phyloP scores from a whole-genome alignment of 1,284 basidiomycete genomes.

The Agaricales sp. region DNA sequence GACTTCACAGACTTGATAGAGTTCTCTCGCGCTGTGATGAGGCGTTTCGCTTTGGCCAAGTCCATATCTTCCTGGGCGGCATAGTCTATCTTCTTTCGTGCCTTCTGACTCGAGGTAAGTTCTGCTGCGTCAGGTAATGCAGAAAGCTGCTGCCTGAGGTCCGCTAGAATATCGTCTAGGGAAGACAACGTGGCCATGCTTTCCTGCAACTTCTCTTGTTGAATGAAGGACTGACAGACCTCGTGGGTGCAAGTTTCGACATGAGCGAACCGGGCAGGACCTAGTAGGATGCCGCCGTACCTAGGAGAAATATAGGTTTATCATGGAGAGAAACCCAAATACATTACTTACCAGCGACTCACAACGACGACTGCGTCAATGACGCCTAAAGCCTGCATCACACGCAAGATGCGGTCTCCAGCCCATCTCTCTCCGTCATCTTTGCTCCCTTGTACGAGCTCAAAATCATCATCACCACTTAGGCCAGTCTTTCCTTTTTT shows the following conservation, averaged over 20 bases:
- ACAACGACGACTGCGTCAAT: conserved; percentile 61
- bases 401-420: conserved; percentile 49
- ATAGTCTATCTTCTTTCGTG: conserved; percentile 26
- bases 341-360: conserved; percentile 50
- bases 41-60: conserved; percentile 32
- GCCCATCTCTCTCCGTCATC: conserved; percentile 70
- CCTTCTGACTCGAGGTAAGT: conserved; percentile 4
- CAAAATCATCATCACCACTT: conserved; percentile 25
- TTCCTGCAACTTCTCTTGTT: conserved; percentile 53
- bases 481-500: conserved; percentile 58
- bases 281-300: conserved; percentile 70
- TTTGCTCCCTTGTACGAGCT: conserved; percentile 32
- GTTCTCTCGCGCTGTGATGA: conserved; percentile 35
- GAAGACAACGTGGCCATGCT: conserved; percentile 43
- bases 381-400: conserved; percentile 59
- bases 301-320: conserved; percentile 23
- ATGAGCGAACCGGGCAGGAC: conserved; percentile 61
- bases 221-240: conserved; percentile 59
- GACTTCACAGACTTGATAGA: conserved; percentile 23
- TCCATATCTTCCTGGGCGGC: conserved; percentile 27
- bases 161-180: conserved; percentile 50
- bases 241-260: conserved; percentile 67
- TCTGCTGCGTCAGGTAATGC: conserved; percentile 7
- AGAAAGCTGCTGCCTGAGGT: conserved; percentile 43
- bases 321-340: background rate